Conservation (phyloP, 305 asterid genomes). For the Galium porrigens region DNA sequence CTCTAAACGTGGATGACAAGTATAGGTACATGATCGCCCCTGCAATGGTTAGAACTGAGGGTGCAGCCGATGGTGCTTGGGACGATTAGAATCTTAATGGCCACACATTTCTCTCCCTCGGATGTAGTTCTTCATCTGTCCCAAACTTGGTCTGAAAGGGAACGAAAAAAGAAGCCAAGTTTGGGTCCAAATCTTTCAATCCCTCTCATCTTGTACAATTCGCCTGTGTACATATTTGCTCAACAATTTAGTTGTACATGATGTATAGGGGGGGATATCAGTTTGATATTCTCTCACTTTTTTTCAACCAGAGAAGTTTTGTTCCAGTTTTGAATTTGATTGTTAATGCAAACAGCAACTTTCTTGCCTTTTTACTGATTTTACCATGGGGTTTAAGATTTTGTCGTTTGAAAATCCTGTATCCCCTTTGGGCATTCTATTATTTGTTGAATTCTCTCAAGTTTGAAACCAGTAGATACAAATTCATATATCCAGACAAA, state of each 20-base stretch:
- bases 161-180: background rate
- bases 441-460: too few species aligned
- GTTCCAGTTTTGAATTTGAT: background rate
- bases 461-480: too few species aligned
- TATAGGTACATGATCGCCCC: slow-evolving; percentile 64
- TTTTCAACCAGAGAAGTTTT: background rate
- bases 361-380: background rate
- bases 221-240: background rate
- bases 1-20: slow-evolving; percentile 64
- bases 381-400: too few species aligned
- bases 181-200: background rate
- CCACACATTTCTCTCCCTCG: background rate
- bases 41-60: slow-evolving; percentile 40
- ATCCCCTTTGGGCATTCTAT: too few species aligned
- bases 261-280: background rate
- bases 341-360: background rate
- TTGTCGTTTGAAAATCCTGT: too few species aligned
- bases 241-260: slow-evolving; percentile 1
- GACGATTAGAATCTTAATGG: slow-evolving; percentile 33
- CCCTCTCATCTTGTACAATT: slow-evolving; percentile 5
- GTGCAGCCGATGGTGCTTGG: slow-evolving; percentile 84
- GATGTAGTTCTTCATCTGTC: background rate
- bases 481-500: background rate
- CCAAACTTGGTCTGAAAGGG: background rate
- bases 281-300: background rate